These are phyloP conservation scores for Taphrina flavorubra DNA, from an alignment of 1,139 yeast species.

Conservation along the genomic window DNA sequence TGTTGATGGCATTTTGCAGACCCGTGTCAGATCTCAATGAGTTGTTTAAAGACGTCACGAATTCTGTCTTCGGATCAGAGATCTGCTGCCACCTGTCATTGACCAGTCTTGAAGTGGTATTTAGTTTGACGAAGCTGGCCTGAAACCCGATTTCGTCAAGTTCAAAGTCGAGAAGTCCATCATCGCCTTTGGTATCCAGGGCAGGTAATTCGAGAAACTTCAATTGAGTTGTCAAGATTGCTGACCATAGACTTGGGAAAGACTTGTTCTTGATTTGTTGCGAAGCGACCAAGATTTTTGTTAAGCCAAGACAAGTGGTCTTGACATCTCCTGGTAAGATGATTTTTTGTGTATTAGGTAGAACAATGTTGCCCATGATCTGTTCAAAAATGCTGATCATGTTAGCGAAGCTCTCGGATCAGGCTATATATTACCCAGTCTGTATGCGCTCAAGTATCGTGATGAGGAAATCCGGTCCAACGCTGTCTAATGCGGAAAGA, in stretches of 20 bases:
- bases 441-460: constrained; percentile 69
- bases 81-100: constrained; percentile 72
- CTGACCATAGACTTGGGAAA: constrained; percentile 46
- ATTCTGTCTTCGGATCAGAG: constrained; percentile 53
- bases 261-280: constrained; percentile 3
- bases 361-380: constrained; percentile 65
- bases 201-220: constrained; percentile 43
- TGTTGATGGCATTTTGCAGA: background rate
- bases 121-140: constrained; percentile 75
- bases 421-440: constrained; percentile 48
- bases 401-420: constrained; percentile 52
- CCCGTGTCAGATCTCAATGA: background rate
- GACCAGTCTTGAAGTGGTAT: constrained; percentile 64
- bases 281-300: constrained; percentile 58
- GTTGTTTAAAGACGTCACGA: constrained; percentile 49
- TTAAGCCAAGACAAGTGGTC: constrained; percentile 73
- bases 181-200: constrained; percentile 38
- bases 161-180: background rate
- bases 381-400: constrained; percentile 63
- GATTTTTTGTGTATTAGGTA: constrained; percentile 70
- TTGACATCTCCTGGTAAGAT: constrained; percentile 76
- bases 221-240: constrained; percentile 56
- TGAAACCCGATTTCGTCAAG: constrained; percentile 70
- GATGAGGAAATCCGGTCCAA: constrained; percentile 61
- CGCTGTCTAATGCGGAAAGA: constrained; percentile 59